Evolutionary conservation across 352 stramenopile species (phyloP).

Genomic region (Globisporangium spinosum): DNA sequence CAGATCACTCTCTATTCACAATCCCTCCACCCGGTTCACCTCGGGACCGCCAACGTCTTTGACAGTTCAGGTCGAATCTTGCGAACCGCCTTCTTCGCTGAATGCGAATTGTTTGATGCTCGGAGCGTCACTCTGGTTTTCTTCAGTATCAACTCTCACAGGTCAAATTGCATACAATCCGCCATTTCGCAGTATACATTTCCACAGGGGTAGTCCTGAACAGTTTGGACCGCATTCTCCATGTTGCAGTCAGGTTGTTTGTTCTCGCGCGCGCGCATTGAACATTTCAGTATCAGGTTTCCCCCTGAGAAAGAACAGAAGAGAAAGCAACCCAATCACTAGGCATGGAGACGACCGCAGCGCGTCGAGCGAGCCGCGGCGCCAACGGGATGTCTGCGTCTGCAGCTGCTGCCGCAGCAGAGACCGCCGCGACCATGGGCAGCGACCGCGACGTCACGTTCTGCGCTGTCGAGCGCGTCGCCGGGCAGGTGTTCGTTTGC

Average conservation of each 20-base stretch:
- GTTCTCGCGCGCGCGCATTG: not conserved
- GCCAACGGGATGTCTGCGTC: not conserved
- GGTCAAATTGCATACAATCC: not conserved
- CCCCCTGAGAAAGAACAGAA: slow-evolving; percentile 8
- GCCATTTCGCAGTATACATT: not conserved
- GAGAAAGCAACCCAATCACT: not conserved
- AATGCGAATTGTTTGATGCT: slow-evolving; percentile 5
- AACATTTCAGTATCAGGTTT: slow-evolving; percentile 1
- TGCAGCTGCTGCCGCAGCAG: not conserved
- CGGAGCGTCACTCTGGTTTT: not conserved
- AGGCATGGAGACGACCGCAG: not conserved
- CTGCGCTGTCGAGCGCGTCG: slow-evolving; percentile 58
- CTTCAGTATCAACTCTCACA: not conserved
- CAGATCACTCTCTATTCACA: not conserved
- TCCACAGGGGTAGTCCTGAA: not conserved
- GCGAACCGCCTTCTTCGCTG: slow-evolving; percentile 10
- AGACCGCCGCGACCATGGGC: slow-evolving; percentile 20
- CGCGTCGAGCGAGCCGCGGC: not conserved
- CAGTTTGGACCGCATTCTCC: not conserved
- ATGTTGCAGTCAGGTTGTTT: slow-evolving; percentile 6
- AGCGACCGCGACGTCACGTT: slow-evolving; percentile 48
- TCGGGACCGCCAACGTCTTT: not conserved
- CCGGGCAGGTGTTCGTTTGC: slow-evolving; percentile 42
- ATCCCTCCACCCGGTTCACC: not conserved
- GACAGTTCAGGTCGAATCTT: slow-evolving; percentile 8